Percentiles rank a stretch among this genome's conserved stretches.
phyloP scores from a whole-genome alignment of 2,329 filamentous ascomycete species.

The Colletotrichum sp. region DNA sequence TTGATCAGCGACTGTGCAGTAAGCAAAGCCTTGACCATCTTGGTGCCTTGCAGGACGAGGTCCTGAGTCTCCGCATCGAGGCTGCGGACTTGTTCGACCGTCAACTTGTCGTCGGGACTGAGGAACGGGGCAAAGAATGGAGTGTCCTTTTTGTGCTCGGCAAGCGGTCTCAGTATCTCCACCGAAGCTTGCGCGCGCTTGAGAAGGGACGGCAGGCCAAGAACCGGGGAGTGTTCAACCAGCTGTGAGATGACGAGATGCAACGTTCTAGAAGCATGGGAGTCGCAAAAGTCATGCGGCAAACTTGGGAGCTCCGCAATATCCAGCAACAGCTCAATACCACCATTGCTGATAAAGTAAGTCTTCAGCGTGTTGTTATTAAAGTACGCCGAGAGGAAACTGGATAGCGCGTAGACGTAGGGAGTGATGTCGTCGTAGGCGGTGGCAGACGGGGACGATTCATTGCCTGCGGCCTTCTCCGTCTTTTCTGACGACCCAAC shows the following conservation, averaged over 20 bases:
- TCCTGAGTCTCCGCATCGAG: slow-evolving; percentile 39
- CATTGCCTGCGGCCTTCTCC: slow-evolving; percentile 22
- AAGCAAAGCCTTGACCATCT: slow-evolving; percentile 77
- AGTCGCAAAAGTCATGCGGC: slow-evolving; percentile 72
- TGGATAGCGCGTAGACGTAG: slow-evolving; percentile 77
- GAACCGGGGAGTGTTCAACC: slow-evolving; percentile 78
- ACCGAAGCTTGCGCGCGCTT: slow-evolving; percentile 74
- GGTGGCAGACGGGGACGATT: slow-evolving; percentile 25
- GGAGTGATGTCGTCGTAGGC: slow-evolving; percentile 54
- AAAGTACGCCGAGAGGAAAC: slow-evolving; percentile 78
- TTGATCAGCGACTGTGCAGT: slow-evolving; percentile 78
- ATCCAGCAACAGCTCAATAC: slow-evolving; percentile 83
- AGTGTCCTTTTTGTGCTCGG: slow-evolving; percentile 51
- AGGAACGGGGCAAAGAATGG: slow-evolving; percentile 78
- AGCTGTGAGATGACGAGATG: slow-evolving; percentile 77
- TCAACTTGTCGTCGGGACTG: slow-evolving; percentile 38
- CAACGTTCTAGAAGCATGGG: slow-evolving; percentile 70
- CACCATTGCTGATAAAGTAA: slow-evolving; percentile 78
- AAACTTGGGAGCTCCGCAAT: slow-evolving; percentile 83
- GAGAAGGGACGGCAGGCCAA: slow-evolving; percentile 82
- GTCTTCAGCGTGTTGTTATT: slow-evolving; percentile 74
- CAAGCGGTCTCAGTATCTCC: slow-evolving; percentile 69
- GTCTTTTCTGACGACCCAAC: slow-evolving; percentile 28
- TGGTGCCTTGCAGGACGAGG: slow-evolving; percentile 70
- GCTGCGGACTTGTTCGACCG: slow-evolving; percentile 35